These are phyloP conservation scores for Blastocystis sp. DNA, from an alignment of 352 stramenopile genomes.

Conservation along the genomic window DNA sequence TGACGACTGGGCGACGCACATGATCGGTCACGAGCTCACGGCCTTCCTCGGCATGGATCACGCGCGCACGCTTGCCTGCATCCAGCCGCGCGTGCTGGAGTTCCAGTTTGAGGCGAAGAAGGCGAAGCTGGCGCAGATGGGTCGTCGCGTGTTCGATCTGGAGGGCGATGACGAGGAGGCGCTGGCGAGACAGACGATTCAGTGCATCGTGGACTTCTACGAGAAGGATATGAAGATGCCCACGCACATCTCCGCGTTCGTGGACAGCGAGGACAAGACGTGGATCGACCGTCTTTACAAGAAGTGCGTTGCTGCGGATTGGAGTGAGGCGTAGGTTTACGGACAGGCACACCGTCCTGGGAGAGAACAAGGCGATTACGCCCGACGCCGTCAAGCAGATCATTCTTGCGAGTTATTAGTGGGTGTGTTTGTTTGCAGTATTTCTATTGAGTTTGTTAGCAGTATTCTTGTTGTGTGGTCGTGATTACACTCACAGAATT, in stretches of 20 bases:
- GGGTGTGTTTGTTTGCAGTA: constrained; percentile 38
- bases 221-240: constrained; percentile 50
- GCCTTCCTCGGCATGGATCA: constrained; percentile 46
- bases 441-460: constrained; percentile 53
- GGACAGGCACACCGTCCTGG: background rate
- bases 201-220: constrained; percentile 45
- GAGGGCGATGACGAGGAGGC: constrained; percentile 20
- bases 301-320: background rate
- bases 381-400: constrained; percentile 21
- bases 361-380: constrained; percentile 30
- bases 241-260: constrained; percentile 31
- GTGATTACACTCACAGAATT: background rate
- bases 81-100: constrained; percentile 20
- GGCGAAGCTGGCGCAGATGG: constrained; percentile 43
- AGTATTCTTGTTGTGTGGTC: too few relatives aligned
- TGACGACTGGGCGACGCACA: constrained; percentile 58
- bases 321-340: constrained; percentile 20
- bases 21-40: constrained; percentile 53
- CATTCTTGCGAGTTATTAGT: constrained; percentile 36
- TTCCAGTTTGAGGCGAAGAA: constrained; percentile 62
- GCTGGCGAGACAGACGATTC: constrained; percentile 25
- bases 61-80: constrained; percentile 23
- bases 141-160: constrained; percentile 17
- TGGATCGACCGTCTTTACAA: constrained; percentile 23
- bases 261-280: constrained; percentile 3